phyloP scores from a whole-genome alignment of 495 filamentous ascomycete genomes.

The Penicillium goetzii region DNA sequence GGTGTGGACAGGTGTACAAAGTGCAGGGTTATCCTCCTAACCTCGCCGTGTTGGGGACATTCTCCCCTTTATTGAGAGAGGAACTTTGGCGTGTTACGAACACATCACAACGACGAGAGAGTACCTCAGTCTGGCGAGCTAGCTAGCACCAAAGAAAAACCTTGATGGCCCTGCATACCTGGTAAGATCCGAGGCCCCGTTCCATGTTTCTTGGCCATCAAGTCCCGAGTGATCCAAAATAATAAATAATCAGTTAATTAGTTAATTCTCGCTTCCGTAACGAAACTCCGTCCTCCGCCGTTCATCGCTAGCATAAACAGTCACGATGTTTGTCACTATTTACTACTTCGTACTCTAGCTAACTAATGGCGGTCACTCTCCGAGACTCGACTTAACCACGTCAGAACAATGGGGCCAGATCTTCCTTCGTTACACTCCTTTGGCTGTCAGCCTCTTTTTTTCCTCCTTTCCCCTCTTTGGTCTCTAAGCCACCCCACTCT shows the following conservation, averaged over 20 bases:
- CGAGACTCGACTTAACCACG: conserved; percentile 23
- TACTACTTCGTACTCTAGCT: not conserved
- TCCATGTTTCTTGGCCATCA: conserved; percentile 6
- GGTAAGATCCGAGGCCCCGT: conserved; percentile 15
- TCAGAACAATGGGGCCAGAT: conserved; percentile 27
- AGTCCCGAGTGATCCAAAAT: not conserved
- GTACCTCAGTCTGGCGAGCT: not conserved
- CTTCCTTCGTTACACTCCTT: conserved; percentile 14
- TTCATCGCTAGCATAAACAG: not conserved
- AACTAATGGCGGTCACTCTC: conserved; percentile 23
- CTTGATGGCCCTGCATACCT: conserved; percentile 21
- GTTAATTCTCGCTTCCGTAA: not conserved
- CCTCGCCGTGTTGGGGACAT: not conserved
- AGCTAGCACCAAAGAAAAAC: not conserved
- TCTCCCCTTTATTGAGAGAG: not conserved
- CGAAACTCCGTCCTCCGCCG: not conserved
- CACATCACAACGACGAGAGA: not conserved
- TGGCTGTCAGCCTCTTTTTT: conserved; percentile 23
- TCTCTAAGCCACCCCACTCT: conserved; percentile 13
- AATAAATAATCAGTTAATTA: not conserved
- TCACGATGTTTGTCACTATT: not conserved
- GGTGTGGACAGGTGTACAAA: not conserved
- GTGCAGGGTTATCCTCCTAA: not conserved
- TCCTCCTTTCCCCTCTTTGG: not conserved
- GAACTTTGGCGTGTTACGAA: not conserved